Evolutionary conservation across 805 yeast genomes (phyloP), one percentile per base, ranked within the genome.

Genomic region (Nakazawaea ernobii): DNA sequence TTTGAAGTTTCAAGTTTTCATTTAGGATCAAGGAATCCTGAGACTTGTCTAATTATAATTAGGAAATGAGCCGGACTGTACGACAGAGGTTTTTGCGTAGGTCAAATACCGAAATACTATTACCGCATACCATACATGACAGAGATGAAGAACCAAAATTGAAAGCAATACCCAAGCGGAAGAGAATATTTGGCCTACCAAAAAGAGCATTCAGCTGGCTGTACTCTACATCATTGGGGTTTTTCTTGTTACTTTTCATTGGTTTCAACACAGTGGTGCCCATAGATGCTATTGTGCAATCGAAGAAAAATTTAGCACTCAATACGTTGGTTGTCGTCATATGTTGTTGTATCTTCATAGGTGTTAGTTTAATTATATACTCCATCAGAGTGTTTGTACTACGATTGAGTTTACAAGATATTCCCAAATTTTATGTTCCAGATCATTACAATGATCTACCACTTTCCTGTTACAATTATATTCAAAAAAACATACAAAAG

Each of bases 281-380:
- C 0, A 77, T 89, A 13, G 97, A 92, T 63, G 80, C 89, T 29
- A 80, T 90, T 50, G 71, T 77, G 1, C 76, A 79, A 54, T 72
- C 84, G 1, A 69, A 79, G 2, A 69, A 69, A 7, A 77, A 78
- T 50, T 79, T 86, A 55, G 94, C 87, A 1, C 69, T 87, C 60
- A 88, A 90, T 60, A 79, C 92, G 3, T 83, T 91, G 52, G 87
- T 91, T 50, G 87, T 90, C 17, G 79, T 86, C 7, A 77, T 81
- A 39, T 88, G 85, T 6, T 73, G 86, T 56, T 87, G 81, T 2
- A 65, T 79, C 1, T 80, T 86, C 52, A 68, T 80, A 1, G 49
- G 84, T 0, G 54, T 75, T 6, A 65, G 80, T 3, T 52, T 81
- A 0, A 52, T 79, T 1, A 60, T 86, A 15, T 78, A 80, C 53